Evolutionary conservation across 208 protist species (phyloP).

Genomic region (Leishmania arabica): DNA sequence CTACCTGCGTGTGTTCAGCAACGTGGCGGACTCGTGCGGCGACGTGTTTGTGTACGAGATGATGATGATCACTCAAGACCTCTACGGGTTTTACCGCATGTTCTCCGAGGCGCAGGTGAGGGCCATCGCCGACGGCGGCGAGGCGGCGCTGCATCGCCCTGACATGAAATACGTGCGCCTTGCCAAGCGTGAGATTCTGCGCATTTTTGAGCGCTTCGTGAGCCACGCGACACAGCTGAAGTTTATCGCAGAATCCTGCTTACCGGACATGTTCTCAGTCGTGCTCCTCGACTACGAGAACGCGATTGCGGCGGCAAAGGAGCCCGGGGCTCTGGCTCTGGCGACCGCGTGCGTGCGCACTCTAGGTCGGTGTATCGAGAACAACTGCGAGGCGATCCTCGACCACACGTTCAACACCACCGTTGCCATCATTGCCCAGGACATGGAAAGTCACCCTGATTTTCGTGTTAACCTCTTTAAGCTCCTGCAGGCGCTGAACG

Average conservation of each 20-base stretch:
- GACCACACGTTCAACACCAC: constrained; percentile 97
- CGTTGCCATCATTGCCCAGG: constrained; percentile 97
- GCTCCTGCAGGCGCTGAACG: constrained; percentile 96
- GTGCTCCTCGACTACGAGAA: constrained; percentile 97
- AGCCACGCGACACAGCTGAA: constrained; percentile 81
- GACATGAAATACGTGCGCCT: constrained; percentile 84
- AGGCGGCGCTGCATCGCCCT: constrained; percentile 30
- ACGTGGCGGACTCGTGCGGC: constrained; percentile 88
- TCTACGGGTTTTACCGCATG: constrained; percentile 95
- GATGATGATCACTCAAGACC: constrained; percentile 92
- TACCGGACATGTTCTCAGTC: constrained; percentile 95
- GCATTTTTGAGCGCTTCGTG: constrained; percentile 96
- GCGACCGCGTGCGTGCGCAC: constrained; percentile 91
- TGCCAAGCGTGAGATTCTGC: constrained; percentile 96
- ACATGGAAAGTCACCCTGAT: constrained; percentile 97
- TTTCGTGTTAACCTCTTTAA: constrained; percentile 98
- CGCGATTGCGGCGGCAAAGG: constrained; percentile 84
- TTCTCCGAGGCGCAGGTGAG: constrained; percentile 70
- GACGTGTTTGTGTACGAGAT: constrained; percentile 94
- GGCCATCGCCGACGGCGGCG: constrained; percentile 32
- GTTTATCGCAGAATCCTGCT: constrained; percentile 87
- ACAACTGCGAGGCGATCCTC: constrained; percentile 94
- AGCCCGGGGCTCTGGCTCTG: constrained; percentile 95
- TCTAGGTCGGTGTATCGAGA: constrained; percentile 70
- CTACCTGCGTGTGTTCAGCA: constrained; percentile 95